Evolutionary conservation across 331 rosid genomes (phyloP).

Genomic region (Quercus phellos): DNA sequence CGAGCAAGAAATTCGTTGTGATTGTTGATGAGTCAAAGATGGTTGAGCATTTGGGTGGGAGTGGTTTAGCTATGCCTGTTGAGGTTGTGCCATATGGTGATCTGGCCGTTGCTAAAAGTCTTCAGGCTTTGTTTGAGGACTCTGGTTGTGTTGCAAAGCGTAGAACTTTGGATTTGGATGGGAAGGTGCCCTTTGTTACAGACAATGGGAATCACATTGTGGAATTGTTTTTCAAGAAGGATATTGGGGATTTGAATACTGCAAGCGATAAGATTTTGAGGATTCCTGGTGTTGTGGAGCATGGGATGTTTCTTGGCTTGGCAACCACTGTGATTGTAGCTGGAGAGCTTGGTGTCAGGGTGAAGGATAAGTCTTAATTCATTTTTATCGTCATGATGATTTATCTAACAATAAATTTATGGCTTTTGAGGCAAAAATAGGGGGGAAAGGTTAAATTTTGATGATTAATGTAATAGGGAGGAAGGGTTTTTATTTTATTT

Average conservation of each 20-base stretch:
- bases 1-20: constrained; percentile 59
- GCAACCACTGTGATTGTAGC: constrained; percentile 86
- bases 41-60: constrained; percentile 63
- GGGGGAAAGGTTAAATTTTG: neutral
- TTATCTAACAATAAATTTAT: constrained; percentile 23
- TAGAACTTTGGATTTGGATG: constrained; percentile 36
- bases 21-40: constrained; percentile 77
- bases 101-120: constrained; percentile 57
- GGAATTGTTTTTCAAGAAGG: constrained; percentile 62
- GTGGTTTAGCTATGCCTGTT: constrained; percentile 87
- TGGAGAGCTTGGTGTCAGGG: constrained; percentile 70
- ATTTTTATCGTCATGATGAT: constrained; percentile 12
- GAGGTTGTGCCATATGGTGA: constrained; percentile 76
- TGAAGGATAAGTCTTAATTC: constrained; percentile 48
- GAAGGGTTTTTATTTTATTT: constrained; percentile 1
- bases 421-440: neutral
- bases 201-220: constrained; percentile 69
- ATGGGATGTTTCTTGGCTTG: constrained; percentile 88
- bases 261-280: constrained; percentile 69
- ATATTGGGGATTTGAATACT: constrained; percentile 70
- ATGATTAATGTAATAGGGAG: constrained; percentile 16
- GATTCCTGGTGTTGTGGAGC: constrained; percentile 87
- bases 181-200: constrained; percentile 50
- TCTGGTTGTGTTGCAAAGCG: constrained; percentile 68
- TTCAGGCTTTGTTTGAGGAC: constrained; percentile 42